A percentile compares a stretch with the other conserved stretches of the same genome.
Evolutionary conservation across 148 eudicot species (phyloP).

Genomic region (Nyssa sinensis): DNA sequence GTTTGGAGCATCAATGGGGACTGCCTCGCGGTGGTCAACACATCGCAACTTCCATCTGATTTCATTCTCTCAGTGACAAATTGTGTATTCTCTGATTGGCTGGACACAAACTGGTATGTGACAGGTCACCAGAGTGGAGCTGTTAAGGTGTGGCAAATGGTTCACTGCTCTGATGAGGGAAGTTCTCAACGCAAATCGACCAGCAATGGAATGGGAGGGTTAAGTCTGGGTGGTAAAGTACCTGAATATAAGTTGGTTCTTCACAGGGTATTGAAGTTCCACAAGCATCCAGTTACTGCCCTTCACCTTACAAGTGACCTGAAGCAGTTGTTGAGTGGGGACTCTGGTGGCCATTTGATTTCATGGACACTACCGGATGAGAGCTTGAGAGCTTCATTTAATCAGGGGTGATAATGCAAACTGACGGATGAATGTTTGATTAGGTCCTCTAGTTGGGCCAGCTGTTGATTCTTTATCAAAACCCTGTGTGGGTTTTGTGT

Average conservation of each 20-base stretch:
- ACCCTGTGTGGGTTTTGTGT: conserved; percentile 5
- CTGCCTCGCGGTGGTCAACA: conserved; percentile 81
- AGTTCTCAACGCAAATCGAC: conserved; percentile 34
- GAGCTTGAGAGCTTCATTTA: conserved; percentile 56
- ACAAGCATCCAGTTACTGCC: conserved; percentile 85
- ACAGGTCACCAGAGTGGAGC: conserved; percentile 97
- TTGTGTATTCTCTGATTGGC: conserved; percentile 78
- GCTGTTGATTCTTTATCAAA: conserved; percentile 10
- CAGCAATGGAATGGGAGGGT: conserved; percentile 35
- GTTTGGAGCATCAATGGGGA: conserved; percentile 93
- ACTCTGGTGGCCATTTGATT: conserved; percentile 72
- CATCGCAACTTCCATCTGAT: conserved; percentile 95
- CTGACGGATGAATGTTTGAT: not conserved
- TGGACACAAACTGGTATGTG: conserved; percentile 81
- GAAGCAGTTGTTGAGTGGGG: conserved; percentile 88
- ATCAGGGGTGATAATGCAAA: conserved; percentile 41
- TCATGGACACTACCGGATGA: conserved; percentile 96
- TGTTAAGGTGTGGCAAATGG: conserved; percentile 88
- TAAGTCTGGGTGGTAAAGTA: conserved; percentile 42
- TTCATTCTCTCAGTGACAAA: conserved; percentile 72
- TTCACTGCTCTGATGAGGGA: conserved; percentile 55
- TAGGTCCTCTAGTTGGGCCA: conserved; percentile 16
- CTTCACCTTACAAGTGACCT: conserved; percentile 70
- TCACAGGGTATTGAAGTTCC: conserved; percentile 79
- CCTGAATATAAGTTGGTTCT: conserved; percentile 79